Evolutionary conservation across 1,284 basidiomycete species (phyloP).

Genomic region (Lignosus rhinocerotis): DNA sequence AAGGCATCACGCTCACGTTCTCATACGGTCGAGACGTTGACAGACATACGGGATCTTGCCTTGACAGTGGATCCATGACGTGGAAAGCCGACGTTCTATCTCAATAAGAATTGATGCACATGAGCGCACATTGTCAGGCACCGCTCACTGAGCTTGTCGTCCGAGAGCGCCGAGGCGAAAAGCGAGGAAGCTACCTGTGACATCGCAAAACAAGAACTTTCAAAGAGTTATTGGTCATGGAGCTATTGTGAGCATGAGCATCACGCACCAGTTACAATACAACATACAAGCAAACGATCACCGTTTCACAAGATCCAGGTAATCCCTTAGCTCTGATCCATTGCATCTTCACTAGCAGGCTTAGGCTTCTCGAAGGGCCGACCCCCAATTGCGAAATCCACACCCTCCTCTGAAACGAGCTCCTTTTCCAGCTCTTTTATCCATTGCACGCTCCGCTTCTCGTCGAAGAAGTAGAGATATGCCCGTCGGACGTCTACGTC

Average conservation of each 20-base stretch:
- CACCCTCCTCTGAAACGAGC: conserved; percentile 69
- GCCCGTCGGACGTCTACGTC: conserved; percentile 83
- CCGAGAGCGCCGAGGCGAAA: neutral
- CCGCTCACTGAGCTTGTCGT: neutral
- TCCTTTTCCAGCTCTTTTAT: conserved; percentile 82
- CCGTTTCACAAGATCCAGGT: neutral
- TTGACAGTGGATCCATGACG: neutral
- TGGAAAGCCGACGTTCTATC: conserved; percentile 4
- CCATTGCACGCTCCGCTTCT: conserved; percentile 93
- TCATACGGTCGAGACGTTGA: neutral
- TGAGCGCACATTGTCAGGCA: conserved; percentile 3
- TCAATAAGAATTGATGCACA: conserved; percentile 10
- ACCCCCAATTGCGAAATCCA: conserved; percentile 31
- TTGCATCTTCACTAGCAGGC: conserved; percentile 26
- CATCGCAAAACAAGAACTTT: conserved; percentile 8
- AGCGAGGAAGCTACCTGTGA: conserved; percentile 7
- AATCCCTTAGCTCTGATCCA: conserved; percentile 35
- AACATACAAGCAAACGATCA: conserved; percentile 1
- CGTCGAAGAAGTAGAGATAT: conserved; percentile 93
- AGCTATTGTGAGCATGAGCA: neutral
- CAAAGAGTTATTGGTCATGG: neutral
- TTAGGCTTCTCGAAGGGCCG: conserved; percentile 22
- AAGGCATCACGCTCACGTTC: neutral
- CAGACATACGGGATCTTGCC: neutral
- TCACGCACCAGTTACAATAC: conserved; percentile 24